phyloP scores from a whole-genome alignment of 192 early-diverging fungal genomes.

The Chytriomyces sp. region DNA sequence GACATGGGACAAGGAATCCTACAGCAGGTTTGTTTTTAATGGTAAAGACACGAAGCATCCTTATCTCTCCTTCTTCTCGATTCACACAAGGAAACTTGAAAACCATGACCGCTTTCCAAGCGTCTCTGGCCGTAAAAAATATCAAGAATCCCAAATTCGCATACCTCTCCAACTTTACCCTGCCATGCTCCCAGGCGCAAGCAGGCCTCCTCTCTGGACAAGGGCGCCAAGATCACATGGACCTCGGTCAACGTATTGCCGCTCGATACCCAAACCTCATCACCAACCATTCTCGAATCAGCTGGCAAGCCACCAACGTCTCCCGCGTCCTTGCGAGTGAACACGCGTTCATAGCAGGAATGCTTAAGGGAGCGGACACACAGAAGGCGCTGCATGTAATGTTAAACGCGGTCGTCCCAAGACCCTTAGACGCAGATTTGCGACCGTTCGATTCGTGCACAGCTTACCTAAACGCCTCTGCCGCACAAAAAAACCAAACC shows the following conservation, averaged over 20 bases:
- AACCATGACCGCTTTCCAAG: constrained; percentile 1
- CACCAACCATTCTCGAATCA: constrained; percentile 1
- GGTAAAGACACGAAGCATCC: background rate
- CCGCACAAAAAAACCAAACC: background rate
- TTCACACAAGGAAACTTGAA: constrained; percentile 1
- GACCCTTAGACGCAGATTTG: constrained; percentile 34
- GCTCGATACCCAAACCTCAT: constrained; percentile 21
- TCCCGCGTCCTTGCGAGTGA: constrained; percentile 33
- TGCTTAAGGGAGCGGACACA: background rate
- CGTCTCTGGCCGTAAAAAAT: background rate
- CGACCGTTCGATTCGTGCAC: constrained; percentile 39
- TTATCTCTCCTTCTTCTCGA: background rate
- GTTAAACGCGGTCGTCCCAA: constrained; percentile 25
- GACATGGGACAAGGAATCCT: constrained; percentile 30
- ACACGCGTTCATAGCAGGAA: constrained; percentile 15
- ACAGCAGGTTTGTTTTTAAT: constrained; percentile 11
- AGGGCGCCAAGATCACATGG: constrained; percentile 27
- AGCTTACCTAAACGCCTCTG: constrained; percentile 16
- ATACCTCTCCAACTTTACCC: constrained; percentile 29
- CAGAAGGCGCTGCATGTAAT: background rate
- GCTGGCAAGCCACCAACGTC: constrained; percentile 40
- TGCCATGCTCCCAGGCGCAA: background rate
- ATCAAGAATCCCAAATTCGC: constrained; percentile 11
- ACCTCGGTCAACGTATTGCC: constrained; percentile 30
- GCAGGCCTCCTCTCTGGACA: constrained; percentile 33